These are phyloP conservation scores for Collybia sp. DNA, from an alignment of 768 basidiomycete species.

Conservation along the genomic window DNA sequence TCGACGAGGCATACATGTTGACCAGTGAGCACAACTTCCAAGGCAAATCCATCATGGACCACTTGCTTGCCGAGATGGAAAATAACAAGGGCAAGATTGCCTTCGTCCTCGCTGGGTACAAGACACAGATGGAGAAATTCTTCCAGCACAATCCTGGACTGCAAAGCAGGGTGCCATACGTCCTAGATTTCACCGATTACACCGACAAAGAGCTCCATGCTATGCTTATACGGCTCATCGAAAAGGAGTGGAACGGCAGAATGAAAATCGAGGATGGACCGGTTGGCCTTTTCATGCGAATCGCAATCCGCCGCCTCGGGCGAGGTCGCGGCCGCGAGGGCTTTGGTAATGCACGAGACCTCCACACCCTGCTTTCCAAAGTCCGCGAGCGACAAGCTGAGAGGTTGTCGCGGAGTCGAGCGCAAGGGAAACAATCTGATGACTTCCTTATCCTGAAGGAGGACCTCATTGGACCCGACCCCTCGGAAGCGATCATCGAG, in stretches of 20 bases:
- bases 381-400: slow-evolving; percentile 50
- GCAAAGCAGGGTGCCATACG: slow-evolving; percentile 61
- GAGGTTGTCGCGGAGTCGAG: slow-evolving; percentile 38
- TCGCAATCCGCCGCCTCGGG: slow-evolving; percentile 57
- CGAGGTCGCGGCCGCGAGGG: slow-evolving; percentile 53
- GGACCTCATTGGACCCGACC: slow-evolving; percentile 66
- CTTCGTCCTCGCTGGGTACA: slow-evolving; percentile 70
- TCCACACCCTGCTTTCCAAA: slow-evolving; percentile 43
- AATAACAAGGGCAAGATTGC: slow-evolving; percentile 59
- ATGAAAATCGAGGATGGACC: slow-evolving; percentile 56
- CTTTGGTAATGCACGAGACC: slow-evolving; percentile 65
- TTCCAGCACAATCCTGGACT: slow-evolving; percentile 75
- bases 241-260: slow-evolving; percentile 37
- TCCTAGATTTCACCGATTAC: slow-evolving; percentile 58
- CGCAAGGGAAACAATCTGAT: slow-evolving; percentile 31
- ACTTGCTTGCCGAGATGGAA: slow-evolving; percentile 72
- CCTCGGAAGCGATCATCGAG: slow-evolving; percentile 38
- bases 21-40: slow-evolving; percentile 38
- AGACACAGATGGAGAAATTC: slow-evolving; percentile 70
- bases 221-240: slow-evolving; percentile 48
- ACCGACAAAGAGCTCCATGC: slow-evolving; percentile 47
- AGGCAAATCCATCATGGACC: slow-evolving; percentile 62
- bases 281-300: slow-evolving; percentile 48
- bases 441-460: slow-evolving; percentile 48
- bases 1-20: slow-evolving; percentile 73